Conservation (phyloP, 179 eudicot species). For the Drosera spatulata region DNA sequence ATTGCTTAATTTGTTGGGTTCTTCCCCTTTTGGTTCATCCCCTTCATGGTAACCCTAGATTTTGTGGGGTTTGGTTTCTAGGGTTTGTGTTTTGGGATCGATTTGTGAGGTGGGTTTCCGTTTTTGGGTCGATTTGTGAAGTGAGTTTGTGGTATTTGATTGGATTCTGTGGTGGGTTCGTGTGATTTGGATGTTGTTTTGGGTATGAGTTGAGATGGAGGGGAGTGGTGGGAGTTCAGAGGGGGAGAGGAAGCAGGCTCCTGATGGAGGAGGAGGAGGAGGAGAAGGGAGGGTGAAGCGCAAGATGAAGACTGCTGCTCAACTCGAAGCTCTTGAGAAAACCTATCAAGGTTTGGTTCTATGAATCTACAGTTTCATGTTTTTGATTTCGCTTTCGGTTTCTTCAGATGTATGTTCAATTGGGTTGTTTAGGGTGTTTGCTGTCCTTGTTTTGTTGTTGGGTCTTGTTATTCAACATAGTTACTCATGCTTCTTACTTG, state of each 20-base stretch:
- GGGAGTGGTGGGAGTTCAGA: conserved; percentile 35
- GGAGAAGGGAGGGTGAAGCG: conserved; percentile 54
- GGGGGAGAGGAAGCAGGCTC: conserved; percentile 28
- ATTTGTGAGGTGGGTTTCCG: neutral
- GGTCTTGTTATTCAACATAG: too few species aligned
- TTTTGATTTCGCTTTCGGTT: neutral
- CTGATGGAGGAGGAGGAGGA: conserved; percentile 18
- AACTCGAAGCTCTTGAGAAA: conserved; percentile 71
- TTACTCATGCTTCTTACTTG: too few species aligned
- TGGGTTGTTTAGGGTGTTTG: too few species aligned
- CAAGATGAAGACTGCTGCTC: conserved; percentile 89
- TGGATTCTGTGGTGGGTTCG: neutral
- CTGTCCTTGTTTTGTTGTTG: too few species aligned
- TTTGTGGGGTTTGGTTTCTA: neutral
- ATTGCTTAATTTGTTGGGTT: neutral
- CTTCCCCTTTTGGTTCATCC: neutral
- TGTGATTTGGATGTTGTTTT: neutral
- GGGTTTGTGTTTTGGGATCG: conserved; percentile 2
- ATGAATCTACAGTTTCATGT: neutral
- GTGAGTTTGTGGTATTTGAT: neutral
- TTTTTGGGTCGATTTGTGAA: neutral
- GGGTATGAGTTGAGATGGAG: neutral
- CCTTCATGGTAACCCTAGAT: neutral
- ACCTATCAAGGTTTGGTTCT: conserved; percentile 55
- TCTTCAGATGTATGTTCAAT: too few species aligned